Evolutionary conservation across 257 asterid genomes (phyloP).

Genomic region (Primulina eburnea): DNA sequence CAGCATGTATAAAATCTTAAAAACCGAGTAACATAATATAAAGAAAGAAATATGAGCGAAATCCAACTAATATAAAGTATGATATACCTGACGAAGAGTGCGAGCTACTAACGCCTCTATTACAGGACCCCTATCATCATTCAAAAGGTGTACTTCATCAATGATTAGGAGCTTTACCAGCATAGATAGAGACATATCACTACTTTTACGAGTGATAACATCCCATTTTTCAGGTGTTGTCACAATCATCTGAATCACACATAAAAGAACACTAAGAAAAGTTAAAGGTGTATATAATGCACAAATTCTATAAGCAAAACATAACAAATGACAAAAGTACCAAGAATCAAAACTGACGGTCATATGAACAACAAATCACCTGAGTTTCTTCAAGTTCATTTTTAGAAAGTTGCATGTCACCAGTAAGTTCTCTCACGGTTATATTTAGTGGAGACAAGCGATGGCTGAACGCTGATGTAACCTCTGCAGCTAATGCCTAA

Average conservation of each 20-base stretch:
- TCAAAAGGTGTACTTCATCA: slow-evolving; percentile 94
- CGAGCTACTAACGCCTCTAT: slow-evolving; percentile 99
- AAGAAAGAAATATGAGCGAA: neutral
- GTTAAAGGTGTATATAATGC: slow-evolving; percentile 7
- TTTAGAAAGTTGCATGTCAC: slow-evolving; percentile 96
- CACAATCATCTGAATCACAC: slow-evolving; percentile 82
- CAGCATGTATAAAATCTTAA: slow-evolving; percentile 7
- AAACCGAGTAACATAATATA: neutral
- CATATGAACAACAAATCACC: slow-evolving; percentile 40
- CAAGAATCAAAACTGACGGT: slow-evolving; percentile 7
- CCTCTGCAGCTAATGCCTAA: slow-evolving; percentile 98
- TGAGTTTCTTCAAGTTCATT: slow-evolving; percentile 94
- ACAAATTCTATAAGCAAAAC: slow-evolving; percentile 23
- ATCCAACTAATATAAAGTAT: slow-evolving; percentile 20
- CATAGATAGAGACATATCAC: slow-evolving; percentile 97
- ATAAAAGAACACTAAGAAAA: slow-evolving; percentile 13
- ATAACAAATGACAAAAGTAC: slow-evolving; percentile 11
- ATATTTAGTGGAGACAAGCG: slow-evolving; percentile 83
- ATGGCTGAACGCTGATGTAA: slow-evolving; percentile 87
- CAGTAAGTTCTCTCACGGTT: slow-evolving; percentile 90
- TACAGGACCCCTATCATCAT: slow-evolving; percentile 97
- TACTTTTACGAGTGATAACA: slow-evolving; percentile 98
- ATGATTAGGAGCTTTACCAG: slow-evolving; percentile 96
- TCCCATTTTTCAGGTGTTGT: slow-evolving; percentile 99
- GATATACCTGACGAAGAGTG: slow-evolving; percentile 90